phyloP scores from a whole-genome alignment of 345 rosid species.

The Eucalyptus tenuipes region DNA sequence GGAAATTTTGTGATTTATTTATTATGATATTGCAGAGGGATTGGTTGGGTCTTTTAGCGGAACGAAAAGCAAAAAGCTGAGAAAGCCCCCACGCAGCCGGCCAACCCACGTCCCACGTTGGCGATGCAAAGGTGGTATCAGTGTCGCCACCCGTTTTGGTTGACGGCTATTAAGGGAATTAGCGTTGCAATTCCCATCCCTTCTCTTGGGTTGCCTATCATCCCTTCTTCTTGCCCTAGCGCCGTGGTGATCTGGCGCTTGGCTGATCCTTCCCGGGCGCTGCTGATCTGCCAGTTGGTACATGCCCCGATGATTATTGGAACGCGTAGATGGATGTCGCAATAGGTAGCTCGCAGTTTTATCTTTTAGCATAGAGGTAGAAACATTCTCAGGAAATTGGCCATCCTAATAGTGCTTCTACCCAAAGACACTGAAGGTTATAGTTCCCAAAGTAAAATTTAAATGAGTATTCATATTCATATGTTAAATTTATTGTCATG shows the following conservation, averaged over 20 bases:
- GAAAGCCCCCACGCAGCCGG: neutral
- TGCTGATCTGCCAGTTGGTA: fast-evolving
- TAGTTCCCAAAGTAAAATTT: neutral
- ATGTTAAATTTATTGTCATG: neutral
- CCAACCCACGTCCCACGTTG: neutral
- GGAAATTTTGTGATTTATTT: too few species aligned
- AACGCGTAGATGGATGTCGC: fast-evolving
- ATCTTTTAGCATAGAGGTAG: fast-evolving
- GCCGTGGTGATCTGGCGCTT: too few species aligned
- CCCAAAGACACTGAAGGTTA: neutral
- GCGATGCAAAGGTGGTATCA: neutral
- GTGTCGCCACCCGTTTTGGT: neutral
- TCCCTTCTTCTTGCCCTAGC: neutral
- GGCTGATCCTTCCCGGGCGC: fast-evolving
- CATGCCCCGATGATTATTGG: neutral
- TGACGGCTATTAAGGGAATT: neutral
- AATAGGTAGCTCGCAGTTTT: fast-evolving
- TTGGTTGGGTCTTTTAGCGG: neutral
- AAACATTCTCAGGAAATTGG: too few species aligned
- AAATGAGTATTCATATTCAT: too few species aligned
- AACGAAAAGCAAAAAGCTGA: neutral
- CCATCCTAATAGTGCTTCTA: too few species aligned
- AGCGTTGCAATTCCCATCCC: neutral
- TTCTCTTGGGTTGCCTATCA: neutral
- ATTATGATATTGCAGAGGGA: too few species aligned